Evolutionary conservation across 1,284 basidiomycete genomes (phyloP).

Genomic region (Malassezia arunalokei): DNA sequence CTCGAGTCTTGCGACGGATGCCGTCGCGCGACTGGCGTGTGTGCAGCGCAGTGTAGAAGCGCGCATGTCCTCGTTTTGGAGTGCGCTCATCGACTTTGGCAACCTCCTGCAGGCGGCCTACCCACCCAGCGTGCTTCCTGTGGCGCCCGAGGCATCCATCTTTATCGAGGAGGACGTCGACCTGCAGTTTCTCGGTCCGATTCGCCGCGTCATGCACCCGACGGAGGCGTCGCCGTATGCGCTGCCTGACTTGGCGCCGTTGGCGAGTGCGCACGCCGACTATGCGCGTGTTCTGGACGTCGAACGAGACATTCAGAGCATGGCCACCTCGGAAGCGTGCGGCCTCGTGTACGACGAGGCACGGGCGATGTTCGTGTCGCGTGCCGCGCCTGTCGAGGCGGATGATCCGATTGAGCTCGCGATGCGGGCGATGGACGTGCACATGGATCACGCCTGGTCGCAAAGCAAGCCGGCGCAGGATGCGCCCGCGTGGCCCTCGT

Average conservation of each 20-base stretch:
- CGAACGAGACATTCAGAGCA: constrained; percentile 59
- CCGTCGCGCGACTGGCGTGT: constrained; percentile 3
- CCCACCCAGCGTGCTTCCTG: constrained; percentile 58
- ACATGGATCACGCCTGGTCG: not conserved
- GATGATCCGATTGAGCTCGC: constrained; percentile 37
- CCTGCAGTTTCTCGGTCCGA: constrained; percentile 72
- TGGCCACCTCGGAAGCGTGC: constrained; percentile 53
- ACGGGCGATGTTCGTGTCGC: constrained; percentile 24
- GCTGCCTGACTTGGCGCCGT: constrained; percentile 54
- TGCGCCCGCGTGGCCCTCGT: not conserved
- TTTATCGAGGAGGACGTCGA: constrained; percentile 86
- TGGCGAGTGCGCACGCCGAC: constrained; percentile 80
- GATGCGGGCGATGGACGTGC: constrained; percentile 27
- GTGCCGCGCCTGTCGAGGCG: not conserved
- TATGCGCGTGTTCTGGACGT: constrained; percentile 65
- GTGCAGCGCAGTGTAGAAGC: not conserved
- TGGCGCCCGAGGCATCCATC: constrained; percentile 46
- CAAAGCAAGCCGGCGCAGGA: not conserved
- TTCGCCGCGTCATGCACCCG: constrained; percentile 52
- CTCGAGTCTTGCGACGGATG: not conserved
- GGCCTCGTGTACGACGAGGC: constrained; percentile 32
- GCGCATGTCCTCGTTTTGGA: constrained; percentile 55
- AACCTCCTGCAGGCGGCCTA: constrained; percentile 59
- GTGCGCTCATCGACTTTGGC: constrained; percentile 57
- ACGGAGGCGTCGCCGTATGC: constrained; percentile 17